Base-by-base conservation (phyloP, 257 asterid species). In the Capsicum chinense region DNA sequence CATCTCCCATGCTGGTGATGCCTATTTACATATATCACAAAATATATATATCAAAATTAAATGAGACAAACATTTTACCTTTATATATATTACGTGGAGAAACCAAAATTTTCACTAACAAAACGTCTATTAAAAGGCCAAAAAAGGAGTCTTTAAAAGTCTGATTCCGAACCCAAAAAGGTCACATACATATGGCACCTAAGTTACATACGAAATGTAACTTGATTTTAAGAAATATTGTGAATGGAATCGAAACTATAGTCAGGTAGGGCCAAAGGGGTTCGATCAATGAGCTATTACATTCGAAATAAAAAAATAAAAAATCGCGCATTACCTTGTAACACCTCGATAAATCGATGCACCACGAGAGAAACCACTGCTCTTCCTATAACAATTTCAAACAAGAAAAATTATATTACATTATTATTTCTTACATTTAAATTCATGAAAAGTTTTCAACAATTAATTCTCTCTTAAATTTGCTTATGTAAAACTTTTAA, bases 1-100 rank as follows among this genome's bases (percentile, higher is more conserved):
- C 98, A 95, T 88, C 98, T 93, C 86, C 98, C 98, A 83, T 95
- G 98, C 35, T 95, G 99, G 80, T 95, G 99, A 81, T 95, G 98
- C 82, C 99, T 95, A 86, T 86, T 86, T 26, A 26, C 15, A 60
- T 37, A 62, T 17, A 10, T 52, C 7, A 62, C 14, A 8, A 0
- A 19, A 39, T 1, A 26, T 26, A 3, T 39, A 39, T 39, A 3
- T 39, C 44, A 39, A 3, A 39, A 39, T 5, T 2, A 39, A 39
- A 39, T 39, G 4, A 39, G 44, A 39, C 4, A 3, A 39, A 39
- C 44, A 39, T 39, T 39, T 39, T 39, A 2, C 44, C 44, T 39
- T 3, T 39, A 2, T 39, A 39, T 3, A 2, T 39, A 39, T 0
- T 39, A 39, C 44, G 44, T 39, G 44, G 44, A 1, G 2, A 39